Conservation (phyloP, 352 stramenopile genomes). For the Globisporangium nodosum region DNA sequence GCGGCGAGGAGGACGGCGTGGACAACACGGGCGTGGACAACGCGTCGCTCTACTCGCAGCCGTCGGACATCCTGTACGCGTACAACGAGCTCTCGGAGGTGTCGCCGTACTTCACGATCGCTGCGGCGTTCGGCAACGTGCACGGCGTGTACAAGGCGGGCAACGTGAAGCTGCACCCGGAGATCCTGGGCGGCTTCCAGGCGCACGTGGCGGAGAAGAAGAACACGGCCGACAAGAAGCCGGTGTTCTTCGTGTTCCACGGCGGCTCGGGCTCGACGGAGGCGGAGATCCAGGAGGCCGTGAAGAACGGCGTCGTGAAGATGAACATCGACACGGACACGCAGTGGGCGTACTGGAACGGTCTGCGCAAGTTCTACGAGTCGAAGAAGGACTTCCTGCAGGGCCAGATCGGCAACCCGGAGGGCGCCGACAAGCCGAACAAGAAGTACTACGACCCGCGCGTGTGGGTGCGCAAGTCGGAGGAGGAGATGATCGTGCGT, state of each 20-base stretch:
- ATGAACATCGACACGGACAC: slow-evolving; percentile 99
- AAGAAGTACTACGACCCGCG: slow-evolving; percentile 99
- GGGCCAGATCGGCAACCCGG: slow-evolving; percentile 97
- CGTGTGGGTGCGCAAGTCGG: slow-evolving; percentile 96
- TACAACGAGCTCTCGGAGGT: slow-evolving; percentile 94
- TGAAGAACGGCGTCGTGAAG: slow-evolving; percentile 97
- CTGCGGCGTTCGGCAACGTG: slow-evolving; percentile 95
- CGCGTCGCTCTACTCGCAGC: slow-evolving; percentile 89
- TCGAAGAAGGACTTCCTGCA: slow-evolving; percentile 97
- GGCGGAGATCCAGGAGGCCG: slow-evolving; percentile 95
- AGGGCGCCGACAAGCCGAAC: slow-evolving; percentile 97
- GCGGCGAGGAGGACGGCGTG: slow-evolving; percentile 98
- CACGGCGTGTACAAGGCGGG: slow-evolving; percentile 98
- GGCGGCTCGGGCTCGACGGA: slow-evolving; percentile 95
- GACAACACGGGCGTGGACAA: slow-evolving; percentile 96
- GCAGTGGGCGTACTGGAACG: slow-evolving; percentile 99
- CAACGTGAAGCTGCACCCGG: slow-evolving; percentile 98
- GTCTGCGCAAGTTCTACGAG: slow-evolving; percentile 96
- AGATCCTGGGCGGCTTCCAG: slow-evolving; percentile 97
- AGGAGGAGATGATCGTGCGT: slow-evolving; percentile 93
- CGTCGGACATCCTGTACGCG: slow-evolving; percentile 93
- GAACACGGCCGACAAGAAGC: slow-evolving; percentile 85
- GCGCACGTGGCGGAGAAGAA: slow-evolving; percentile 76
- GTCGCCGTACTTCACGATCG: slow-evolving; percentile 93
- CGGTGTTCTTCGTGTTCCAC: slow-evolving; percentile 99